Conservation (phyloP, 179 eudicot genomes). For the Carnegiea gigantea region DNA sequence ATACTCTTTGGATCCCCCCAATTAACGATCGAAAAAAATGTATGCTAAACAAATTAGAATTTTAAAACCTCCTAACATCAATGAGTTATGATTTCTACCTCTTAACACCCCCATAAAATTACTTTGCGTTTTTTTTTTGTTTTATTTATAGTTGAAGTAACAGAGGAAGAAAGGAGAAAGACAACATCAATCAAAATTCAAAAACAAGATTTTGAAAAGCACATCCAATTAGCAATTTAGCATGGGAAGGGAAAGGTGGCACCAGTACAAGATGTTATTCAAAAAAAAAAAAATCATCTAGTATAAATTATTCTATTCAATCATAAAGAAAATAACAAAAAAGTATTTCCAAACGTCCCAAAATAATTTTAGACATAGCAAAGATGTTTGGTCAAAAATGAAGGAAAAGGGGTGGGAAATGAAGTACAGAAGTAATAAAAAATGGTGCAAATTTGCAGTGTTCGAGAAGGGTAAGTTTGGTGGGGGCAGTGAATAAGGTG, state of each 20-base stretch:
- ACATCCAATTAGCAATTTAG: too few relatives aligned
- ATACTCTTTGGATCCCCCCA: too few relatives aligned
- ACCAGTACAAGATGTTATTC: too few relatives aligned
- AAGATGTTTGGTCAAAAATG: slow-evolving; percentile 25
- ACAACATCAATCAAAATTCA: neutral
- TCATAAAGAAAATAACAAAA: too few relatives aligned
- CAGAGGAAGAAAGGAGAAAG: neutral
- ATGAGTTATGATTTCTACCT: neutral
- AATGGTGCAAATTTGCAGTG: neutral
- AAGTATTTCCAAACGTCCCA: too few relatives aligned
- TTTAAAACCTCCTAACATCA: too few relatives aligned
- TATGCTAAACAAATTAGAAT: too few relatives aligned
- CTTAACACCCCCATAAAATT: neutral
- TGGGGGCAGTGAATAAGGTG: slow-evolving; percentile 12
- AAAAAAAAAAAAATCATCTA: too few relatives aligned
- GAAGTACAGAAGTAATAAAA: neutral
- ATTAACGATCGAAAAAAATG: too few relatives aligned
- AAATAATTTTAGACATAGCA: neutral
- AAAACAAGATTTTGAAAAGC: too few relatives aligned
- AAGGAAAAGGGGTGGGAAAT: neutral
- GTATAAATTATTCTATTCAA: too few relatives aligned
- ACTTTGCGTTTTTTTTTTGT: neutral
- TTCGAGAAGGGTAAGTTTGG: slow-evolving; percentile 11
- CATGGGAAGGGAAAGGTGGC: neutral
- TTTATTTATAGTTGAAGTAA: neutral